Conservation (phyloP, 805 yeast genomes). For the Saturnispora silvae region DNA sequence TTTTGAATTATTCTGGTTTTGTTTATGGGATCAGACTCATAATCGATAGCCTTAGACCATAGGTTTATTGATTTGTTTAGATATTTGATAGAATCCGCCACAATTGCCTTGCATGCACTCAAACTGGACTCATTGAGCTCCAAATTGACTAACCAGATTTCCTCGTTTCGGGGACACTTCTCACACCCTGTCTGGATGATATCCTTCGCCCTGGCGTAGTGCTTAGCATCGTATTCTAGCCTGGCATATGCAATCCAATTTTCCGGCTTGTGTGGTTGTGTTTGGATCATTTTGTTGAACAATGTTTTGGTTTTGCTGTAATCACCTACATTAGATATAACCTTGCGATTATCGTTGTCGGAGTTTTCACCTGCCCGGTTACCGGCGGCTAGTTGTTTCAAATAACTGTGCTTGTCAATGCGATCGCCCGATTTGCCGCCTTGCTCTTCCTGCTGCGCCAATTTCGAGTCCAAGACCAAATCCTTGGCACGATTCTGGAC, state of each 20-base stretch:
- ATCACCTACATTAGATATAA: conserved; percentile 37
- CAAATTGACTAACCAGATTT: conserved; percentile 75
- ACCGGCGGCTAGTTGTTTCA: conserved; percentile 28
- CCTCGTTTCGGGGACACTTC: conserved; percentile 54
- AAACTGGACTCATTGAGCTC: conserved; percentile 42
- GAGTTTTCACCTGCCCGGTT: conserved; percentile 3
- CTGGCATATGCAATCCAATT: conserved; percentile 86
- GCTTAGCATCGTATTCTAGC: conserved; percentile 57
- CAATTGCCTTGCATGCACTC: conserved; percentile 42
- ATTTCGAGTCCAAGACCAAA: conserved; percentile 41
- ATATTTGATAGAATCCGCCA: conserved; percentile 52
- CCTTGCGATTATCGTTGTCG: conserved; percentile 15
- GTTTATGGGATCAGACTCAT: conserved; percentile 48
- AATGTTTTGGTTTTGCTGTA: conserved; percentile 46
- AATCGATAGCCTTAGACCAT: conserved; percentile 63
- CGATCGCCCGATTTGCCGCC: conserved; percentile 19
- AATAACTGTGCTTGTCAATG: conserved; percentile 30
- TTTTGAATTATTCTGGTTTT: conserved; percentile 53
- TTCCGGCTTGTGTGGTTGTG: conserved; percentile 62
- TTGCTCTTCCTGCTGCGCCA: conserved; percentile 24
- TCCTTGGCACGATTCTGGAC: conserved; percentile 55
- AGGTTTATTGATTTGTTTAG: conserved; percentile 47
- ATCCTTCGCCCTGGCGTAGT: conserved; percentile 43
- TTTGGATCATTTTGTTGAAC: conserved; percentile 54
- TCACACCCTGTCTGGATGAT: conserved; percentile 68